Conservation (phyloP, 2,329 filamentous ascomycete species). For the Rutstroemia sp. region DNA sequence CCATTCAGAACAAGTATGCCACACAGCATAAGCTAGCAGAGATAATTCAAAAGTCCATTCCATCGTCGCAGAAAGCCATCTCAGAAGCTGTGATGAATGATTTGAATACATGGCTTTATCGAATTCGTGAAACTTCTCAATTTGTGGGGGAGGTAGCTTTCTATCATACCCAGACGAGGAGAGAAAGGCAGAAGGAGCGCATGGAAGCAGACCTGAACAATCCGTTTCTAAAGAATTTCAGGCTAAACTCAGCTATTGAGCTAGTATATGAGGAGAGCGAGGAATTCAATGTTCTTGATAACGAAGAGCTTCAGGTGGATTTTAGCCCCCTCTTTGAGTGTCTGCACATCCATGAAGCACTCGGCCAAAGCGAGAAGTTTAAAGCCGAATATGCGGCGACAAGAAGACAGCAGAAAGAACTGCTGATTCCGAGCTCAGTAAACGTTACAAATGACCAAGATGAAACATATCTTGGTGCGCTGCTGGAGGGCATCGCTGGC, state of each 20-base stretch:
- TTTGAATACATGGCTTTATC: conserved; percentile 92
- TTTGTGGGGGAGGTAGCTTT: conserved; percentile 95
- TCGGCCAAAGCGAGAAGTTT: conserved; percentile 89
- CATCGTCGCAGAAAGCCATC: conserved; percentile 84
- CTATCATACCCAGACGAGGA: conserved; percentile 86
- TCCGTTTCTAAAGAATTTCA: conserved; percentile 69
- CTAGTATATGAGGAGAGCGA: conserved; percentile 91
- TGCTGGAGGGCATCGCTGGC: conserved; percentile 88
- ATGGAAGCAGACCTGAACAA: conserved; percentile 56
- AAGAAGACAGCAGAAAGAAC: conserved; percentile 81
- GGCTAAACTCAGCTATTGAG: conserved; percentile 91
- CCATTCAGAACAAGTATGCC: conserved; percentile 72
- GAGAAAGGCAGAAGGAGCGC: conserved; percentile 75
- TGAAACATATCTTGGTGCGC: conserved; percentile 70
- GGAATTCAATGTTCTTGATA: conserved; percentile 91
- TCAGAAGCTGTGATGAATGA: conserved; percentile 96
- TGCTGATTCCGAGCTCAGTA: conserved; percentile 71
- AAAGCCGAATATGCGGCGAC: conserved; percentile 87
- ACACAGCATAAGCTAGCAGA: conserved; percentile 93
- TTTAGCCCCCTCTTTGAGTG: conserved; percentile 94
- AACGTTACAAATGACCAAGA: conserved; percentile 79
- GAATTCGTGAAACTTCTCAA: conserved; percentile 91
- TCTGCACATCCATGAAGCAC: conserved; percentile 89
- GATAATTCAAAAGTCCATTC: conserved; percentile 92
- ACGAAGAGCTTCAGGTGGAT: conserved; percentile 90